Evolutionary conservation across 305 asterid species (phyloP), one percentile per base, ranked within the genome.

Genomic region (Stenogyne calaminthoides): DNA sequence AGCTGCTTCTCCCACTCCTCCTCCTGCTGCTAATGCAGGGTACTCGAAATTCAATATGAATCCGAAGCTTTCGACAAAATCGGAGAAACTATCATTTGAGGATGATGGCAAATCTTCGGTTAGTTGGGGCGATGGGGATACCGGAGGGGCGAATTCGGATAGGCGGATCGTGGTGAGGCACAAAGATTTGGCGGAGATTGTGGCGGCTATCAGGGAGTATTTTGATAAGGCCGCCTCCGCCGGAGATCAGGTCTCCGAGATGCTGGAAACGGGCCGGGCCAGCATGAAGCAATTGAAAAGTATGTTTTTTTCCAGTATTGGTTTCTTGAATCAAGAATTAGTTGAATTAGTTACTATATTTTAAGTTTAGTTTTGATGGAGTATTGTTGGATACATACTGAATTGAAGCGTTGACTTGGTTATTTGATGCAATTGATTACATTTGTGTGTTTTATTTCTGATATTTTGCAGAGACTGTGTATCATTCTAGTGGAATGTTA

Each of bases 241-340:
- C 36, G 99, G 98, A 15, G 97, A 88, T 52, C 95, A 91, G 80
- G 96, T 92, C 22, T 89, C 96, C 14, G 96, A 88, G 80, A 89
- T 95, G 91, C 96, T 95, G 22, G 99, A 95, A 76, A 85, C 89
- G 1, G 98, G 97, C 57, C 82, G 95, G 73, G 96, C 92, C 46
- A 89, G 93, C 83, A 90, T 95, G 79, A 88, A 78, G 89, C 94
- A 89, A 55, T 75, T 92, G 80, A 92, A 84, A 82, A 95, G 99
- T 95, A 74, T 82, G 97, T 64, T 70, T 3, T 3, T 12, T 27
- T 27, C 3, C 6, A n/a, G 0, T 55, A 34, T 68, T 42, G 16
- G n/a, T 34, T 64, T 80, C 42, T 14, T 67, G 42, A 51, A 74
- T 57, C 77, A 29, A 58, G 37, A 74, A 42, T 32, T 46, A 42